Percentiles rank a stretch among this genome's conserved stretches.
Conservation (phyloP, 305 asterid genomes). For the Rubia tinctorum region DNA sequence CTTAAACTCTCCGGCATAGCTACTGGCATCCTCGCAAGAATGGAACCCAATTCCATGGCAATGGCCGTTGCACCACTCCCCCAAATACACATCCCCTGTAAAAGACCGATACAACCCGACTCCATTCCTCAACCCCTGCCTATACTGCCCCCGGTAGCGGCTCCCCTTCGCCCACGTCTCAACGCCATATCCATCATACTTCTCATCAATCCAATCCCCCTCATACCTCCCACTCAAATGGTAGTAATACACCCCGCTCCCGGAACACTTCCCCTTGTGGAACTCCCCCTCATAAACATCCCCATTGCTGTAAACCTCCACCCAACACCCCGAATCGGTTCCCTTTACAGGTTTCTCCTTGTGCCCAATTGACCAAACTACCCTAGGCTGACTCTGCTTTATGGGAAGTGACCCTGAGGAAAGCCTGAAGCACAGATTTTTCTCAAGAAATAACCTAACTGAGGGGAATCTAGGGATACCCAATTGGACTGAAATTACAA, state of each 20-base stretch:
- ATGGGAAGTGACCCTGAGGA: slow-evolving; percentile 14
- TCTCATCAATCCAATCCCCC: slow-evolving; percentile 53
- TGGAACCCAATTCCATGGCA: slow-evolving; percentile 45
- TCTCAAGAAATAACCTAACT: slow-evolving; percentile 31
- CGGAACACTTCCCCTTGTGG: slow-evolving; percentile 50
- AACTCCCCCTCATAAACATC: slow-evolving; percentile 60
- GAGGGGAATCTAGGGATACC: slow-evolving; percentile 38
- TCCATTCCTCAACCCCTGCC: slow-evolving; percentile 53
- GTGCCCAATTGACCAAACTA: slow-evolving; percentile 48
- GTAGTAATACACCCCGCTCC: slow-evolving; percentile 52
- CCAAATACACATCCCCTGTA: slow-evolving; percentile 43
- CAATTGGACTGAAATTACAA: slow-evolving; percentile 28
- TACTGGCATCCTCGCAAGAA: slow-evolving; percentile 47
- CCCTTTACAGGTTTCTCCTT: slow-evolving; percentile 30
- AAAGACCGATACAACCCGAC: slow-evolving; percentile 45
- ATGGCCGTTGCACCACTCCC: slow-evolving; percentile 53
- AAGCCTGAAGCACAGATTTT: slow-evolving; percentile 23
- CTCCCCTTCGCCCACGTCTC: slow-evolving; percentile 55
- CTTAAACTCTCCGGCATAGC: slow-evolving; percentile 44
- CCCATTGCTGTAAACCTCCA: slow-evolving; percentile 45
- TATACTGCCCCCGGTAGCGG: slow-evolving; percentile 45
- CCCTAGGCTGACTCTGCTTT: slow-evolving; percentile 23
- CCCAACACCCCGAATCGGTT: slow-evolving; percentile 38
- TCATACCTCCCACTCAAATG: slow-evolving; percentile 48
- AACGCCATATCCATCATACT: slow-evolving; percentile 46